Conservation (phyloP, 2,329 filamentous ascomycete species). For the Botrytis tulipae region DNA sequence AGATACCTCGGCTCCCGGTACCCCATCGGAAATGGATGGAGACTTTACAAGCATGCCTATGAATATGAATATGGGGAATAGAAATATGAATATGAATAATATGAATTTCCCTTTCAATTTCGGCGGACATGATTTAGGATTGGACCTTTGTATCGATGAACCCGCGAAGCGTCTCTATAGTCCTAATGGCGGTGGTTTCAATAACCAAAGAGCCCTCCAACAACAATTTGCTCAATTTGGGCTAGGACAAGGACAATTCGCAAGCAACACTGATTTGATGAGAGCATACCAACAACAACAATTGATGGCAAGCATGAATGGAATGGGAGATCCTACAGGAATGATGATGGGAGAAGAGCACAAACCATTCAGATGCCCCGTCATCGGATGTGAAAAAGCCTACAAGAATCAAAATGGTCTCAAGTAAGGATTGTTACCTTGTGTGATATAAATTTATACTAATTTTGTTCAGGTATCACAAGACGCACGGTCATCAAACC, state of each 20-base stretch:
- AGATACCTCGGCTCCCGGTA: slow-evolving; percentile 68
- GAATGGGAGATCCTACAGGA: slow-evolving; percentile 39
- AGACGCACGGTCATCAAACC: slow-evolving; percentile 89
- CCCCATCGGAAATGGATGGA: slow-evolving; percentile 72
- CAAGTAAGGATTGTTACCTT: slow-evolving; percentile 62
- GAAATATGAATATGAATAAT: slow-evolving; percentile 51
- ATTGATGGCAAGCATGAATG: slow-evolving; percentile 45
- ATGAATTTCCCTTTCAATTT: slow-evolving; percentile 40
- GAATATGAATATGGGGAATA: slow-evolving; percentile 57
- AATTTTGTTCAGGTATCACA: slow-evolving; percentile 56
- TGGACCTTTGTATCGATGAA: slow-evolving; percentile 77
- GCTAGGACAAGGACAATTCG: slow-evolving; percentile 66
- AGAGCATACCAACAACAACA: slow-evolving; percentile 62
- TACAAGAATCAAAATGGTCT: slow-evolving; percentile 99
- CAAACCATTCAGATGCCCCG: slow-evolving; percentile 96
- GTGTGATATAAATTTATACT: slow-evolving; percentile 19
- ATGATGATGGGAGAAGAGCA: slow-evolving; percentile 76
- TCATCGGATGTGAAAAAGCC: slow-evolving; percentile 97
- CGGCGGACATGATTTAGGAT: slow-evolving; percentile 47
- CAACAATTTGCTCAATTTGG: slow-evolving; percentile 71
- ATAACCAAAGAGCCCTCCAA: slow-evolving; percentile 62
- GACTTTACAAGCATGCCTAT: slow-evolving; percentile 61
- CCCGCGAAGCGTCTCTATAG: slow-evolving; percentile 92
- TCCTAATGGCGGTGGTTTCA: slow-evolving; percentile 67
- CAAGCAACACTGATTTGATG: slow-evolving; percentile 62